Percentiles rank a stretch among this genome's conserved stretches.
These are phyloP conservation scores for Epichloe brachyelytri DNA, from an alignment of 2,329 filamentous ascomycete species.

Conservation along the genomic window DNA sequence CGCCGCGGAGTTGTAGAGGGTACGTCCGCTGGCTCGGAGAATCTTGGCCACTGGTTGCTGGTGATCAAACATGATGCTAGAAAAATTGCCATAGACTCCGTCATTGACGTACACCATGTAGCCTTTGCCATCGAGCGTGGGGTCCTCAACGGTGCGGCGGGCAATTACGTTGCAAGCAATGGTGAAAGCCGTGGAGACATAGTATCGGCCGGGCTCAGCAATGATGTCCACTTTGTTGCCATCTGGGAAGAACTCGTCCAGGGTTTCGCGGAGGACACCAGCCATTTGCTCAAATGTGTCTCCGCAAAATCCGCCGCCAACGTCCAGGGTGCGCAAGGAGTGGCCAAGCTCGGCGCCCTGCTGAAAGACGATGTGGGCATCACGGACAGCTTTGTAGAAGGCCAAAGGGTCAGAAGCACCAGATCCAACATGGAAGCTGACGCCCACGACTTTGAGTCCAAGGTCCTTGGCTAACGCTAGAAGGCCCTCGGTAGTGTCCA, in stretches of 20 bases:
- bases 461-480: constrained; percentile 70
- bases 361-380: constrained; percentile 81
- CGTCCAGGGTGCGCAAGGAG: constrained; percentile 75
- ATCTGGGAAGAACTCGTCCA: constrained; percentile 81
- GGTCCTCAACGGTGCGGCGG: constrained; percentile 72
- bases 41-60: constrained; percentile 81
- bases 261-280: constrained; percentile 58
- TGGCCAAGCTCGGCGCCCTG: constrained; percentile 67
- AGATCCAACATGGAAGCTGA: constrained; percentile 96
- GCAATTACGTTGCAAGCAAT: constrained; percentile 94
- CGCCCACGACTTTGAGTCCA: constrained; percentile 81
- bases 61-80: constrained; percentile 98
- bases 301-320: constrained; percentile 83
- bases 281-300: constrained; percentile 92
- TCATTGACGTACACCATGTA: constrained; percentile 99
- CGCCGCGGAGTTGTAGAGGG: constrained; percentile 43
- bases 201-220: constrained; percentile 92
- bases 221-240: constrained; percentile 65
- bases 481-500: constrained; percentile 68
- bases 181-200: constrained; percentile 85
- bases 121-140: constrained; percentile 49
- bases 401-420: constrained; percentile 88
- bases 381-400: constrained; percentile 80
- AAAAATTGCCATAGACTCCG: constrained; percentile 96
- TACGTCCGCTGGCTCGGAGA: constrained; percentile 47